phyloP scores from a whole-genome alignment of 2,329 filamentous ascomycete species.

The Capronia americana region DNA sequence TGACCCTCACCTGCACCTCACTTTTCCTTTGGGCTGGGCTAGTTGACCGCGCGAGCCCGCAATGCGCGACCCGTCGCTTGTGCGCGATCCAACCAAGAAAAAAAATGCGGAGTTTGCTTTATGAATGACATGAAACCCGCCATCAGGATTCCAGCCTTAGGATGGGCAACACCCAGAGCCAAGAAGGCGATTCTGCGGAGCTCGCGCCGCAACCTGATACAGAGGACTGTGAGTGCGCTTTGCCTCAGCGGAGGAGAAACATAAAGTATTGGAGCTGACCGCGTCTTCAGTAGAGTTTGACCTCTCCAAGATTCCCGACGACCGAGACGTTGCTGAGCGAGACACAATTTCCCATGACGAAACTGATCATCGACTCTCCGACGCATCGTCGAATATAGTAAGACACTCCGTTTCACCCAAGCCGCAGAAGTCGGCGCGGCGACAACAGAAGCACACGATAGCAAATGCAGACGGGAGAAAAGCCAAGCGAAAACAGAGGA shows the following conservation, averaged over 20 bases:
- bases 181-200: constrained; percentile 24
- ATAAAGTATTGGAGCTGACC: not conserved
- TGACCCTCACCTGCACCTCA: not conserved
- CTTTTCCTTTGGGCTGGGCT: not conserved
- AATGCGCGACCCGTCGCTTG: not conserved
- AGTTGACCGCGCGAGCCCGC: not conserved
- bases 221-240: constrained; percentile 24
- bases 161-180: constrained; percentile 36
- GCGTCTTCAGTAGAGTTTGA: constrained; percentile 31
- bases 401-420: not conserved
- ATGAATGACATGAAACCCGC: constrained; percentile 3
- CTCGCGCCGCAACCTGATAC: constrained; percentile 10
- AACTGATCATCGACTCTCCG: not conserved
- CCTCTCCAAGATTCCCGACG: constrained; percentile 34
- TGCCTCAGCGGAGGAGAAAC: not conserved
- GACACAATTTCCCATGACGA: not conserved
- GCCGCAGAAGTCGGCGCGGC: not conserved
- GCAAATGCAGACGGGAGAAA: constrained; percentile 4
- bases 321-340: constrained; percentile 23
- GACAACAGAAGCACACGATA: not conserved
- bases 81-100: not conserved
- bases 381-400: constrained; percentile 13
- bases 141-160: not conserved
- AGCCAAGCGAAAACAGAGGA: constrained; percentile 17
- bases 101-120: not conserved